phyloP scores from a whole-genome alignment of 495 filamentous ascomycete genomes.

The Parmelia sp. region DNA sequence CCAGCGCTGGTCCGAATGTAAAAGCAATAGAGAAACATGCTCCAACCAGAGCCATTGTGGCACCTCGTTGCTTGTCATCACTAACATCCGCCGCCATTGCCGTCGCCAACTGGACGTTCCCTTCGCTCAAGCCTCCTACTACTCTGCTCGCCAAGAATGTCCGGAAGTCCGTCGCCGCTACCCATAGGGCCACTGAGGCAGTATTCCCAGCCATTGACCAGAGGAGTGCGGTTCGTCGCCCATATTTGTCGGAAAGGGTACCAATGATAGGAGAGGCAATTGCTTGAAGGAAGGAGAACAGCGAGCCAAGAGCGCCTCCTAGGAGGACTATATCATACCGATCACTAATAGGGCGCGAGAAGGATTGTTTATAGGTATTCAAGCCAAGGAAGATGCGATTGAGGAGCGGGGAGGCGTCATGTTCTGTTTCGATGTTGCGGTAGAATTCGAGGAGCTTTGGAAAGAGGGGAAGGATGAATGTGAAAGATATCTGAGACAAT shows the following conservation, averaged over 20 bases:
- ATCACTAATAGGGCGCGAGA: conserved; percentile 87
- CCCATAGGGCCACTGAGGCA: conserved; percentile 86
- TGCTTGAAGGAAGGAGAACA: conserved; percentile 91
- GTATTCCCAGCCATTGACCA: conserved; percentile 95
- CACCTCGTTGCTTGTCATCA: conserved; percentile 69
- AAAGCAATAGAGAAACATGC: conserved; percentile 97
- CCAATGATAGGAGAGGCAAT: conserved; percentile 90
- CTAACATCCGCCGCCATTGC: conserved; percentile 97
- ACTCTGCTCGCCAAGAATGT: conserved; percentile 90
- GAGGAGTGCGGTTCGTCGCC: conserved; percentile 80
- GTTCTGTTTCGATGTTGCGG: conserved; percentile 57
- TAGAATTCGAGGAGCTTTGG: conserved; percentile 94
- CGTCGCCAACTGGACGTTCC: conserved; percentile 92
- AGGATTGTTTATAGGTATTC: conserved; percentile 92
- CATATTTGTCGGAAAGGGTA: conserved; percentile 78
- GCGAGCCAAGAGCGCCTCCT: conserved; percentile 85
- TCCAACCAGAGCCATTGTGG: conserved; percentile 92
- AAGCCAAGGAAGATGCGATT: conserved; percentile 72
- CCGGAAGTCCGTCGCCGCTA: conserved; percentile 84
- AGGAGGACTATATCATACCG: conserved; percentile 96
- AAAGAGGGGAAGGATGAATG: conserved; percentile 97
- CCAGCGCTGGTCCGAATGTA: conserved; percentile 88
- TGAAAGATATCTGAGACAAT: conserved; percentile 65
- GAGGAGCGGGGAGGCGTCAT: conserved; percentile 59
- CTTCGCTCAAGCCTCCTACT: conserved; percentile 89